Evolutionary conservation across 768 basidiomycete genomes (phyloP), one percentile per base, ranked within the genome.

Genomic region (Lentinula sp.): DNA sequence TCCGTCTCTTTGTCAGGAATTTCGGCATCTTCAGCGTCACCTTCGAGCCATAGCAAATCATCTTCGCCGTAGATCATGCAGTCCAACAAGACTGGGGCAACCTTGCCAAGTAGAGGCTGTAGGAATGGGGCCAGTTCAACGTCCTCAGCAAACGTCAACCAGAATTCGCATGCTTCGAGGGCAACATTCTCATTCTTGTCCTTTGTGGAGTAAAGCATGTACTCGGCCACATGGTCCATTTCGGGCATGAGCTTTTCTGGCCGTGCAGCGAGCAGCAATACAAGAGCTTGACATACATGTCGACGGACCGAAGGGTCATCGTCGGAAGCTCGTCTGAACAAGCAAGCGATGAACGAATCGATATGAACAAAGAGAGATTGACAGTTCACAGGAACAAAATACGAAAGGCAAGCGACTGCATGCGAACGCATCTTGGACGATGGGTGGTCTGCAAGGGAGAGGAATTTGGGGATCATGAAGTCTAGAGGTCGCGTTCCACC

Each of bases 161-260:
- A 99, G 74, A 99, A 99, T 80, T 99, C 97, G 81, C 95, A 97
- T 23, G 97, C 97, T 76, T 99, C 97, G 53, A 99, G 81, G 2
- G 96, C 95, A 57, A 94, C 96, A 63, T 88, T 90, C 75, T 98
- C 95, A 72, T 98, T 94, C 76, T 91, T 91, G 79, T 98, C 95
- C 75, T 95, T 95, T 13, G 94, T 98, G 32, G 94, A 96, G 76
- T 95, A 98, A 42, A 98, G 82, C 93, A 99, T 98, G 74, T 97
- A 99, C 72, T 97, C 94, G 32, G 96, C 95, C 45, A 99, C 97
- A 66, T 93, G 94, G 23, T 78, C 72, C 83, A 99, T 92, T 72
- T 98, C 94, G 0, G 96, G 97, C 80, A 98, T 88, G 65, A 99
- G 86, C 73, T 96, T 96, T 73, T 97, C 95, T 1, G 97, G 93